Conservation (phyloP, 2,329 filamentous ascomycete genomes). For the Akanthomyces dipterigenus region DNA sequence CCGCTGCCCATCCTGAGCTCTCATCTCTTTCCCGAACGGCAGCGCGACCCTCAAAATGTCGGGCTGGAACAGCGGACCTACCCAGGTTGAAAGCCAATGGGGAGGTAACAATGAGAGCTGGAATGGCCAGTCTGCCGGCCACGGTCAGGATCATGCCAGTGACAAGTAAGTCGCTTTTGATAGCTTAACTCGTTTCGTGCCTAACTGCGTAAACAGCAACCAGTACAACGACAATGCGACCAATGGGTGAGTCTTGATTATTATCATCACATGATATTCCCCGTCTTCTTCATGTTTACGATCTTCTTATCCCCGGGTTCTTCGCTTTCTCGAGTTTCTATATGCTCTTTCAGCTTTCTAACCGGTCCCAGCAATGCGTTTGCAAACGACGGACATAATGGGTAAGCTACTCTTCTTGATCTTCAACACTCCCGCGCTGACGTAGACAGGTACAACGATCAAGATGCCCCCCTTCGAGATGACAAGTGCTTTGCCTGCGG, state of each 20-base stretch:
- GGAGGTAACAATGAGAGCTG: not conserved
- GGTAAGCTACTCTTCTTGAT: not conserved
- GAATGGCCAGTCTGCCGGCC: not conserved
- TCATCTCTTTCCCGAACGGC: not conserved
- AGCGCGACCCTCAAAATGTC: not conserved
- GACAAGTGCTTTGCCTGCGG: slow-evolving; percentile 32
- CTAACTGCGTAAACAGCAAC: not conserved
- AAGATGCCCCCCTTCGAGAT: slow-evolving; percentile 15
- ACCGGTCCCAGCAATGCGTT: not conserved
- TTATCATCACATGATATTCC: not conserved
- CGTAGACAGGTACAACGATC: slow-evolving; percentile 10
- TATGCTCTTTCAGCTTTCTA: not conserved
- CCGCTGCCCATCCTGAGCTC: not conserved
- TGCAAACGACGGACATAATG: not conserved
- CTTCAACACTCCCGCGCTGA: not conserved
- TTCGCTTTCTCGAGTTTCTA: too few relatives aligned
- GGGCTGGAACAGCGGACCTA: not conserved
- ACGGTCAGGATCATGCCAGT: not conserved
- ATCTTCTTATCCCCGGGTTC: too few relatives aligned
- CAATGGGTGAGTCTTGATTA: not conserved
- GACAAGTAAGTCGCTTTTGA: not conserved
- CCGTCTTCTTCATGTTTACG: too few relatives aligned
- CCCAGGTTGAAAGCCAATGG: slow-evolving; percentile 1
- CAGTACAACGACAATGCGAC: not conserved
- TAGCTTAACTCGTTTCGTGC: not conserved